Evolutionary conservation across 768 basidiomycete species (phyloP), one percentile per base, ranked within the genome.

Genomic region (Rubroboletus satanas): DNA sequence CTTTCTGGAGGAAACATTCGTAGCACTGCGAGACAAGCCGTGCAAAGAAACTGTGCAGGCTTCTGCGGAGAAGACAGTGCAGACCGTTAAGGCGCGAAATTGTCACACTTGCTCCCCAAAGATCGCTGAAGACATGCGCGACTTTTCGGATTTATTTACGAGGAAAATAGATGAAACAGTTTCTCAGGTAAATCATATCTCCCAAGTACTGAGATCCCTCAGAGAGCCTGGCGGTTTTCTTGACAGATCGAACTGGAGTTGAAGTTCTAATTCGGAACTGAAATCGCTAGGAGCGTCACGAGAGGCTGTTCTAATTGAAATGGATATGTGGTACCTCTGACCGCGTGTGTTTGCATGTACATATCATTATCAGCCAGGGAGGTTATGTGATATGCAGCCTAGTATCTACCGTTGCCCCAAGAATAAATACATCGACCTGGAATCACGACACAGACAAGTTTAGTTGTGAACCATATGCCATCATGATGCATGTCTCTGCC

Each of bases 11-110:
- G 42, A 46, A 21, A 52, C 45, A 0, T 62, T 57, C 26, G 4
- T 15, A 5, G 58, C 23, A 11, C 45, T 70, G 45, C 54, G 46
- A 26, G 61, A 65, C 21, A 64, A 29, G 32, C 59, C 67, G 0
- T 68, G 58, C 41, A 53, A 45, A 11, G 54, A 35, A 28, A 56
- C 50, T 1, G 35, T 68, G 3, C 26, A 32, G 17, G 7, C 28
- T 17, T 33, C 1, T 23, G 46, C 31, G 14, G 52, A 66, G 33
- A 38, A 47, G 1, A 52, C 55, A 1, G 41, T 59, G 4, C 49
- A 50, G 17, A 3, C 1, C 1, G 52, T 56, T 0, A 52, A 52
- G 43, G 18, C 21, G 1, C 9, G 1, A 7, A 41, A 49, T 23
- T 61, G 59, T 35, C 0, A 1, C 0, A 0, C 4, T 29, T 63